Conservation (phyloP, 106 monocot species). For the Posidonia australis region DNA sequence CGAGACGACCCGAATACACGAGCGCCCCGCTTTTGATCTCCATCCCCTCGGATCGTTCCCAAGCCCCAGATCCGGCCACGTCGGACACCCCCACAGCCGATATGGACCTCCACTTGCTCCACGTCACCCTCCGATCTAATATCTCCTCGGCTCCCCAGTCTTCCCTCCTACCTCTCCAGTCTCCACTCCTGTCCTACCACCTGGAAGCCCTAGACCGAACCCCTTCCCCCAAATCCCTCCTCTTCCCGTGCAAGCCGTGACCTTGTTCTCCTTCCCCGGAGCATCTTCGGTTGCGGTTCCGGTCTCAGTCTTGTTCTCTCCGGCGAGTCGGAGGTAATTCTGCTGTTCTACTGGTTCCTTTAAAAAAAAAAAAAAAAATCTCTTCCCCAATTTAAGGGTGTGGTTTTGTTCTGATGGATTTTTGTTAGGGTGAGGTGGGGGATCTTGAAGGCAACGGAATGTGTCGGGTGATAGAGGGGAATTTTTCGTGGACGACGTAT, state of each 20-base stretch:
- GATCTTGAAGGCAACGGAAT: neutral
- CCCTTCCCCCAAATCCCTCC: neutral
- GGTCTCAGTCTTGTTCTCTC: neutral
- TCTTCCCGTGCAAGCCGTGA: neutral
- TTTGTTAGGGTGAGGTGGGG: neutral
- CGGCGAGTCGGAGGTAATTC: neutral
- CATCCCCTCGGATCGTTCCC: neutral
- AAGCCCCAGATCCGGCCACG: neutral
- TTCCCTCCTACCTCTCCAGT: neutral
- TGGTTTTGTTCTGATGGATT: neutral
- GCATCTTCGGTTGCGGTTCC: no score
- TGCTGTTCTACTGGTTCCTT: neutral
- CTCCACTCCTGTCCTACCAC: neutral
- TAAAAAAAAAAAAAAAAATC: no score
- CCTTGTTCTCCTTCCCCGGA: neutral
- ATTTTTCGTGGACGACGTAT: conserved; percentile 3
- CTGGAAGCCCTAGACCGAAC: neutral
- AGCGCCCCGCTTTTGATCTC: conserved; percentile 1
- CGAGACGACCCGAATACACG: neutral
- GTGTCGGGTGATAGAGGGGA: conserved; percentile 5
- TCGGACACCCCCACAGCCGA: neutral
- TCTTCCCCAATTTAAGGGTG: neutral
- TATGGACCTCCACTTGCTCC: conserved; percentile 6
- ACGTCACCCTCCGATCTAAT: neutral
- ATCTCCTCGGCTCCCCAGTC: neutral